Evolutionary conservation across 2,329 filamentous ascomycete genomes (phyloP), one percentile per base, ranked within the genome.

Genomic region (Ceratocystis papillata): DNA sequence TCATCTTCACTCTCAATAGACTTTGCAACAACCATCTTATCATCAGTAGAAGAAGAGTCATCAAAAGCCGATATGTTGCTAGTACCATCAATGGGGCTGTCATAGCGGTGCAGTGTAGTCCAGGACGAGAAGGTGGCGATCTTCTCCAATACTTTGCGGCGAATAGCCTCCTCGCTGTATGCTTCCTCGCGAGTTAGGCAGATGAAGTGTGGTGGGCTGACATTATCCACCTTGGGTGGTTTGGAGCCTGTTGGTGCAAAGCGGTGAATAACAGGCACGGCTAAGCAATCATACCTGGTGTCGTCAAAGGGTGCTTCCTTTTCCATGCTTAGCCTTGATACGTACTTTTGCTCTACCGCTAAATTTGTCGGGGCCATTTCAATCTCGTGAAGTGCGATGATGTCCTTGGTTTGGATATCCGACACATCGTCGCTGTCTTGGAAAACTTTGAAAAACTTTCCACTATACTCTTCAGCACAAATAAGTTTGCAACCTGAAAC

Each of bases 1-100:
- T 90, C 90, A 68, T 96, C 92, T 74, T 96, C 93, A 8, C 90
- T 89, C 73, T 92, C 87, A 1, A 96, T 83, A 2, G 92, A 96
- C 33, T 84, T 82, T 57, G 90, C 87, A 67, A 87, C 83, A 60
- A 96, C 81, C 48, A 59, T 59, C 72, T 87, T 88, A 69, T 88
- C 84, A 2, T 82, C 83, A 69, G 85, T 82, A 0, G 83, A 86
- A 22, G 85, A 82, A n/a, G 71, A 75, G 17, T 75, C 74, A 3
- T 61, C 61, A 55, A 77, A 77, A 15, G 75, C 73, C 8, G 28
- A 25, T 15, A 28, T 20, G 53, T 20, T 28, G 17, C 55, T n/a
- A 22, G 65, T 63, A 6, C 59, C 59, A 45, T 67, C 66, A 62
- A 67, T 62, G 7, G 66, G 66, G 22, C 79, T 77, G 6, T 78